Conservation (phyloP, 768 basidiomycete genomes). For the Megacollybia marginata region DNA sequence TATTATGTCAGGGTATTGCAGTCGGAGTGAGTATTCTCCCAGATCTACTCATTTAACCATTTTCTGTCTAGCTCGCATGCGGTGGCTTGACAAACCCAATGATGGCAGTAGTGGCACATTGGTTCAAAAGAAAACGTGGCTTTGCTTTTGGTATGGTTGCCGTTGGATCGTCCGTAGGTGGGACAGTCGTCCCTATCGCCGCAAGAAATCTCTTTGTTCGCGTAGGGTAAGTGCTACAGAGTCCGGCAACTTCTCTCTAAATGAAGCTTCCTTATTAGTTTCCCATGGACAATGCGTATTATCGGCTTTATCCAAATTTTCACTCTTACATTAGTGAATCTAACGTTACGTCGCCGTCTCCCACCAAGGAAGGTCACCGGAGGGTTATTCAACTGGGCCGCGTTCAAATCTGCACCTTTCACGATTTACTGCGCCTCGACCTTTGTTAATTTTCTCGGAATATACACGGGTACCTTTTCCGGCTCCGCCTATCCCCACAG, state of each 20-base stretch:
- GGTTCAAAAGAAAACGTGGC: conserved; percentile 59
- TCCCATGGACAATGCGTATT: conserved; percentile 70
- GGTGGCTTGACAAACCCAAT: conserved; percentile 61
- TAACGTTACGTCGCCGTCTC: conserved; percentile 46
- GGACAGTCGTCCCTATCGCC: conserved; percentile 58
- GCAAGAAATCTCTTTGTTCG: conserved; percentile 45
- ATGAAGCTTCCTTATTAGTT: conserved; percentile 30
- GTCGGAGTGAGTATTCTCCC: conserved; percentile 43
- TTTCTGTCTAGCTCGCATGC: conserved; percentile 30
- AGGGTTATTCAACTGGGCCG: conserved; percentile 48
- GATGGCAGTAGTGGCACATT: conserved; percentile 56
- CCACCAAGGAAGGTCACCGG: conserved; percentile 46
- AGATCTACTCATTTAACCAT: conserved; percentile 1
- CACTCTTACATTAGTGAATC: conserved; percentile 45
- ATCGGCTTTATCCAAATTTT: conserved; percentile 56
- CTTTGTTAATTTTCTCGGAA: conserved; percentile 53
- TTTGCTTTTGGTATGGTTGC: conserved; percentile 60
- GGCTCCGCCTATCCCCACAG: neutral
- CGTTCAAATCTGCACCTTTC: conserved; percentile 48
- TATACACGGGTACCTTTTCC: conserved; percentile 49
- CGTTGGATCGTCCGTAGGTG: conserved; percentile 61
- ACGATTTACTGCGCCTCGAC: conserved; percentile 50
- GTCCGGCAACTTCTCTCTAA: neutral
- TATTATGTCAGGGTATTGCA: conserved; percentile 66
- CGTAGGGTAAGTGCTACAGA: conserved; percentile 26